These are phyloP conservation scores for Cutaneotrichosporon dermatis DNA, from an alignment of 1,284 basidiomycete species.

Conservation along the genomic window DNA sequence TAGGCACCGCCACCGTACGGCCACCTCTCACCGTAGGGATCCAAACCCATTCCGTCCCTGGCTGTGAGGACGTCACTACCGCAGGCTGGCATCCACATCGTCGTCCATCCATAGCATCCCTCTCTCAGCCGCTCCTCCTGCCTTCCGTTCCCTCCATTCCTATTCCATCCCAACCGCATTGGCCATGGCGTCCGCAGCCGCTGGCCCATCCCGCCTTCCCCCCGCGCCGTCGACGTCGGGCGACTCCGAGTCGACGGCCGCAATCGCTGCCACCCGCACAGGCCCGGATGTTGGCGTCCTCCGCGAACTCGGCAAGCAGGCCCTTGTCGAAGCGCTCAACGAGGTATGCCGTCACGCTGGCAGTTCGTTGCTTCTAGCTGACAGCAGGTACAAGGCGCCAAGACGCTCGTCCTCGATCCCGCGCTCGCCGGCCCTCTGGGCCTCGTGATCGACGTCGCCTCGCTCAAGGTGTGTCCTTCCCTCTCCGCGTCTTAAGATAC, in stretches of 20 bases:
- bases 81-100: too few relatives aligned
- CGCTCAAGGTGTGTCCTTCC: constrained; percentile 67
- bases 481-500: neutral
- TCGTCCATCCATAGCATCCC: too few relatives aligned
- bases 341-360: constrained; percentile 57
- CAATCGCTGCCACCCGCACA: constrained; percentile 16
- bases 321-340: constrained; percentile 73
- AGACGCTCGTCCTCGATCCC: constrained; percentile 90
- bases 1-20: too few relatives aligned
- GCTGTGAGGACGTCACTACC: too few relatives aligned
- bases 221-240: constrained; percentile 41
- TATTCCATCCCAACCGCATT: neutral
- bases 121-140: too few relatives aligned
- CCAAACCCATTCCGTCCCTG: too few relatives aligned
- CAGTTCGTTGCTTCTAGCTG: neutral
- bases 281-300: constrained; percentile 64
- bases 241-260: constrained; percentile 37
- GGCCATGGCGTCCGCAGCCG: constrained; percentile 4
- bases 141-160: neutral
- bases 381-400: constrained; percentile 78
- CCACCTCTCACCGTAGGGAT: too few relatives aligned
- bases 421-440: constrained; percentile 86
- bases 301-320: constrained; percentile 70
- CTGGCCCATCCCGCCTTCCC: constrained; percentile 28
- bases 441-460: constrained; percentile 82